Evolutionary conservation across 2,329 filamentous ascomycete species (phyloP).

Genomic region (Epichloe hybrida): DNA sequence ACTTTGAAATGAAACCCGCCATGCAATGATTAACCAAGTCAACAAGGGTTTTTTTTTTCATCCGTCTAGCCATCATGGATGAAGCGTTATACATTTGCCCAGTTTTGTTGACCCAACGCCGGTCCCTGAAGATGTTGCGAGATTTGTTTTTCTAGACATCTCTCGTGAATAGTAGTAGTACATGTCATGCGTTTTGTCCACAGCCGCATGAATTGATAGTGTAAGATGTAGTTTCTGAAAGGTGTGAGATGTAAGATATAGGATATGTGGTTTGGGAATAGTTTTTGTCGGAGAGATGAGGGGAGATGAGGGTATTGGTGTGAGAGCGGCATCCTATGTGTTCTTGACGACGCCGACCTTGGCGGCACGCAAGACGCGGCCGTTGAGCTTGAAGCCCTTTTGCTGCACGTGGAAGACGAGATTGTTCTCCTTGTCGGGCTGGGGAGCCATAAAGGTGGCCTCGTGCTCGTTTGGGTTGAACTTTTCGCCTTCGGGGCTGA

Average conservation of each 20-base stretch:
- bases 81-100: conserved; percentile 30
- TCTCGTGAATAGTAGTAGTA: conserved; percentile 8
- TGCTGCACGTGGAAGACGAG: conserved; percentile 85
- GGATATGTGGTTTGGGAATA: background rate
- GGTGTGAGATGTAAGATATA: background rate
- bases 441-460: conserved; percentile 85
- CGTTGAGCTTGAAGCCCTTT: conserved; percentile 92
- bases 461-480: conserved; percentile 97
- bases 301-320: background rate
- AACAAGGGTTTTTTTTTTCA: background rate
- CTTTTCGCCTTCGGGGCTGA: conserved; percentile 70
- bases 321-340: conserved; percentile 20
- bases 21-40: conserved; percentile 12
- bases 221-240: conserved; percentile 1
- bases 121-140: conserved; percentile 12
- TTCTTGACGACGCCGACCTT: conserved; percentile 97
- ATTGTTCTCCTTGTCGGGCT: conserved; percentile 78
- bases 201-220: background rate
- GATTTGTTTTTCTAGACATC: background rate
- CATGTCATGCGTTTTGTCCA: conserved; percentile 5
- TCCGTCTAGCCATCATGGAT: conserved; percentile 24
- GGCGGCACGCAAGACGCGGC: conserved; percentile 74
- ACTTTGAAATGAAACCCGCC: conserved; percentile 9
- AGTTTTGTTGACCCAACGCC: conserved; percentile 20
- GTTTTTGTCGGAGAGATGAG: background rate